A percentile compares a stretch with the other conserved stretches of the same genome.
Conservation (phyloP, 2,329 filamentous ascomycete species). For the Cladophialophora chaetospira region DNA sequence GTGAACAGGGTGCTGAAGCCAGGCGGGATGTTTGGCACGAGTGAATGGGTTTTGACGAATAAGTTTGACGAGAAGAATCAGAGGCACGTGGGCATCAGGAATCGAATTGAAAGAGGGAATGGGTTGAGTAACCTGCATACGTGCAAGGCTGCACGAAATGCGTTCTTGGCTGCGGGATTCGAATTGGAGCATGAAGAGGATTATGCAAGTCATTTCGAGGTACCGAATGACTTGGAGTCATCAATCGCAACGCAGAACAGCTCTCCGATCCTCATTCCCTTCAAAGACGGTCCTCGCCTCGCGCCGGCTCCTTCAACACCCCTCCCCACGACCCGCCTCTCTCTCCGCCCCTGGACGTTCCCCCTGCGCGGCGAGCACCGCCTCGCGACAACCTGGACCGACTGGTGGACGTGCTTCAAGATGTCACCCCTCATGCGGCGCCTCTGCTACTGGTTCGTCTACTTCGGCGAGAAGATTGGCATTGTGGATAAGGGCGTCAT, state of each 20-base stretch:
- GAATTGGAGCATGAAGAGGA: slow-evolving; percentile 35
- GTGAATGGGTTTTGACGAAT: slow-evolving; percentile 39
- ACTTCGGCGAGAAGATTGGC: slow-evolving; percentile 25
- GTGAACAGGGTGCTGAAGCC: slow-evolving; percentile 38
- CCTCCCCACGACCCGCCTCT: too few species aligned
- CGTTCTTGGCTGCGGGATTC: slow-evolving; percentile 35
- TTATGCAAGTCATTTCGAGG: slow-evolving; percentile 30
- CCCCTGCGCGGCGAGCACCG: slow-evolving; percentile 27
- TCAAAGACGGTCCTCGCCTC: background rate
- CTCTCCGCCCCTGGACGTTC: slow-evolving; percentile 35
- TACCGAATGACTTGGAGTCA: background rate
- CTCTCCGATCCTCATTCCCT: background rate
- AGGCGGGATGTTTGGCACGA: slow-evolving; percentile 34
- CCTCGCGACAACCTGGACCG: slow-evolving; percentile 22
- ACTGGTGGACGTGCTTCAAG: slow-evolving; percentile 24
- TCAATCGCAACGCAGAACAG: background rate
- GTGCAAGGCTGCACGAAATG: slow-evolving; percentile 26
- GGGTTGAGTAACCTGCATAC: slow-evolving; percentile 35
- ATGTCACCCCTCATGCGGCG: slow-evolving; percentile 20
- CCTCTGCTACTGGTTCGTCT: slow-evolving; percentile 17
- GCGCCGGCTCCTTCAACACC: background rate
- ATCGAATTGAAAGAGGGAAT: slow-evolving; percentile 37
- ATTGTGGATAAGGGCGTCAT: slow-evolving; percentile 25
- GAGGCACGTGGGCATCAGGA: slow-evolving; percentile 33
- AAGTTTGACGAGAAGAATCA: slow-evolving; percentile 33